Base-by-base conservation (phyloP, 148 eudicot genomes). In the Cornus controversa region DNA sequence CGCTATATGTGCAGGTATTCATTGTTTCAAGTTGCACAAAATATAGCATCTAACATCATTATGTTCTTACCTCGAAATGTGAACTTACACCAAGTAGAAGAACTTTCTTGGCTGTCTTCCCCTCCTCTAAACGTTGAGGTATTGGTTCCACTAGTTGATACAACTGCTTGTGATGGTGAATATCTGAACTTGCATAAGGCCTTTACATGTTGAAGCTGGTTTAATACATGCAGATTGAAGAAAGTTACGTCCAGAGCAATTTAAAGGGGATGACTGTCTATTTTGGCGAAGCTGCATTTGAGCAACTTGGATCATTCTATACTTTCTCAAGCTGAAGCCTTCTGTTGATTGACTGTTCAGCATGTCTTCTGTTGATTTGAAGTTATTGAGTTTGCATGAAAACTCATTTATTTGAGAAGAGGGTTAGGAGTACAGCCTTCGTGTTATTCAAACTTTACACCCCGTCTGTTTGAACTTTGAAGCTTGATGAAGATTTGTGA, bases 101-200 rank as follows among this genome's bases (percentile, higher is more conserved):
- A 77, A 72, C 90, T 87, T 78, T 83, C 90, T 31, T 87, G 90
- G 90, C 74, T 87, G 66, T 87, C 86, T 47, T 87, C 90, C 74
- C 90, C 90, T 26, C 90, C 90, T n/a, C 73, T 85, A 76, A 76
- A 74, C 53, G 25, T 85, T 27, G 84, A 87, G 85, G 86, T 82
- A 64, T n/a, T 47, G n/a, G 1, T 27, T 54, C 47, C 67, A 45
- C 16, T 23, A 18, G 26, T 66, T 53, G 4, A 60, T 58, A n/a
- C 45, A 53, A 42, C 25, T 42, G 9, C 10, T 9, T 72, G 28
- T 6, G 57, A 50, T 0, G 57, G 57, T 50, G 18, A 50, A 50
- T 50, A 50, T 50, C 57, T 50, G 57, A 13, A 13, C 15, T 15
- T 16, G 57, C 10, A 8, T 3, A 40, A 65, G 47, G 10, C 28